Evolutionary conservation across 495 filamentous ascomycete species (phyloP).

Genomic region (Astrothelium subdiscretum): DNA sequence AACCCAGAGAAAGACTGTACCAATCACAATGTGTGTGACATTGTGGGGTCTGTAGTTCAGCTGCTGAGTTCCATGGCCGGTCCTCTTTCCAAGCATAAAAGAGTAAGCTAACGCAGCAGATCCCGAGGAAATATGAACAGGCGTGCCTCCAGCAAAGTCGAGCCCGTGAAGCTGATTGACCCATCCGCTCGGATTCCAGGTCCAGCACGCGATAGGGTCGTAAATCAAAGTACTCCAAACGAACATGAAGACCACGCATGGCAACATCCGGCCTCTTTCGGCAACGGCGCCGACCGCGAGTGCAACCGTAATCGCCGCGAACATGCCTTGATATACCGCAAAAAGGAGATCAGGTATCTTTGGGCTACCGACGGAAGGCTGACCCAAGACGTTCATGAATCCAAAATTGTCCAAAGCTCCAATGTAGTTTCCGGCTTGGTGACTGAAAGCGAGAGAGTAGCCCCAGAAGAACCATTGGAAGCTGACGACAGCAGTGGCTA

Average conservation of each 20-base stretch:
- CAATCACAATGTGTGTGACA: constrained; percentile 91
- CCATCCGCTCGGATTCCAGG: constrained; percentile 88
- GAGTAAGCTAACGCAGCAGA: constrained; percentile 72
- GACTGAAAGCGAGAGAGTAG: constrained; percentile 86
- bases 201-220: constrained; percentile 59
- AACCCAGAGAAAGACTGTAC: constrained; percentile 97
- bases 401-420: constrained; percentile 81
- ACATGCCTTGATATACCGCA: constrained; percentile 96
- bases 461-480: constrained; percentile 99
- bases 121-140: constrained; percentile 90
- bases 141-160: constrained; percentile 93
- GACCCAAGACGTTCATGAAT: constrained; percentile 65
- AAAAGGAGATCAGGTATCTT: constrained; percentile 85
- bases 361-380: constrained; percentile 68
- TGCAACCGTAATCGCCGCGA: constrained; percentile 82
- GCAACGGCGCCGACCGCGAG: constrained; percentile 86
- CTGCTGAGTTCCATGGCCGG: constrained; percentile 74
- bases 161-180: constrained; percentile 71
- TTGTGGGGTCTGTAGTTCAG: constrained; percentile 97
- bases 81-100: constrained; percentile 70
- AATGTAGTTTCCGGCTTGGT: constrained; percentile 70
- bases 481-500: constrained; percentile 78
- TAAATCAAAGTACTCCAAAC: constrained; percentile 81
- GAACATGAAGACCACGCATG: constrained; percentile 91
- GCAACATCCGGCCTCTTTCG: constrained; percentile 89